Percentiles rank a stretch among this genome's conserved stretches.
These are phyloP conservation scores for Fagopyrum esculentum DNA, from an alignment of 148 eudicot species.

Conservation along the genomic window DNA sequence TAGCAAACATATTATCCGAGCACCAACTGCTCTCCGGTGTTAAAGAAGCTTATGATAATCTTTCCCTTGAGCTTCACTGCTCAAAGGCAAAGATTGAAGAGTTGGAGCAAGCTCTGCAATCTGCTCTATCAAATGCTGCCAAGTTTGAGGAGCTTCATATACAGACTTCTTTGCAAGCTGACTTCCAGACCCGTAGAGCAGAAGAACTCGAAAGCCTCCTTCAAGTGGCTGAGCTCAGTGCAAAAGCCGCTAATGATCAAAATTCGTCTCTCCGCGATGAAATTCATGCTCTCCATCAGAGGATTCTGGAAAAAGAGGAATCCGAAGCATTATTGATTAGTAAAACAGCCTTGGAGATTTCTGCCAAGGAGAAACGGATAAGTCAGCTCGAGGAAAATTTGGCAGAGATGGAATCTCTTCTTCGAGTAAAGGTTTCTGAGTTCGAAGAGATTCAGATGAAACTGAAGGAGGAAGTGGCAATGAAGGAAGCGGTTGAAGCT, in stretches of 20 bases:
- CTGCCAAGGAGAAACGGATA: constrained; percentile 30
- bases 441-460: constrained; percentile 36
- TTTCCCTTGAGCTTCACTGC: constrained; percentile 54
- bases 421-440: constrained; percentile 32
- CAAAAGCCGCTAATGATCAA: constrained; percentile 50
- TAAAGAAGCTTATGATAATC: constrained; percentile 53
- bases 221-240: constrained; percentile 35
- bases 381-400: constrained; percentile 33
- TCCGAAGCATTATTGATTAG: constrained; percentile 40
- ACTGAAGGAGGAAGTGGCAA: constrained; percentile 34
- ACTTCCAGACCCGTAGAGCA: constrained; percentile 40
- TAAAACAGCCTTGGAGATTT: constrained; percentile 29
- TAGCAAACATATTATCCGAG: constrained; percentile 57
- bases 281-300: constrained; percentile 32
- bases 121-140: too few relatives aligned
- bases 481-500: constrained; percentile 29
- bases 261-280: constrained; percentile 35
- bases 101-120: constrained; percentile 10
- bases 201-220: constrained; percentile 45
- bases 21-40: constrained; percentile 46
- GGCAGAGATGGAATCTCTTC: constrained; percentile 25
- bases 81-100: constrained; percentile 59
- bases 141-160: too few relatives aligned
- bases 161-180: constrained; percentile 34
- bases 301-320: constrained; percentile 49